phyloP scores from a whole-genome alignment of 1,139 yeast species.

The Hyphopichia wangnamkhiaoensis region DNA sequence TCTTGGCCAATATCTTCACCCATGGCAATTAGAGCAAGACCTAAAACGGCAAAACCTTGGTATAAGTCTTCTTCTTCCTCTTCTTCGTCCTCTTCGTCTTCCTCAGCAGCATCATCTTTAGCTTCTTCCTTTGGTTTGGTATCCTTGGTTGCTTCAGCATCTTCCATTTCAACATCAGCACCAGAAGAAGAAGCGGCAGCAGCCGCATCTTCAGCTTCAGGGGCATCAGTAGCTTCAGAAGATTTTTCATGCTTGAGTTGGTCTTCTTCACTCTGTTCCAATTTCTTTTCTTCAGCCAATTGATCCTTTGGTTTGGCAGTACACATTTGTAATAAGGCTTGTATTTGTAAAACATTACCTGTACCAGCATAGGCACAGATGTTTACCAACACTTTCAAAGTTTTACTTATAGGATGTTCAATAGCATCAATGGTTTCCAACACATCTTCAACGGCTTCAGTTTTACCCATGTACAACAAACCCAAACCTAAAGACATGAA shows the following conservation, averaged over 20 bases:
- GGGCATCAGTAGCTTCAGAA: constrained; percentile 17
- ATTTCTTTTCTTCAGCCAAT: constrained; percentile 34
- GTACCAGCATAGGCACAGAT: constrained; percentile 97
- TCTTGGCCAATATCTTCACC: constrained; percentile 98
- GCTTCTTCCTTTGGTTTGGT: constrained; percentile 2
- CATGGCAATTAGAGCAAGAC: constrained; percentile 92
- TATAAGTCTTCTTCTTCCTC: constrained; percentile 63
- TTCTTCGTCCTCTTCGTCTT: constrained; percentile 28
- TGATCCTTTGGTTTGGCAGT: constrained; percentile 56
- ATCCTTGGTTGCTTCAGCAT: constrained; percentile 11
- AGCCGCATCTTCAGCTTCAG: constrained; percentile 36
- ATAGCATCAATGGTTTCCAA: constrained; percentile 93
- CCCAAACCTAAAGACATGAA: constrained; percentile 94
- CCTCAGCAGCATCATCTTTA: constrained; percentile 20
- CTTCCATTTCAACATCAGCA: constrained; percentile 23
- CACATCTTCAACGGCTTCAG: constrained; percentile 93
- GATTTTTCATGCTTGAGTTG: constrained; percentile 19
- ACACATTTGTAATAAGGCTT: constrained; percentile 84
- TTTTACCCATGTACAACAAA: constrained; percentile 87
- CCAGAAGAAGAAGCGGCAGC: constrained; percentile 25
- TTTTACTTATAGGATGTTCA: constrained; percentile 90
- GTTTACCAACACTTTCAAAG: constrained; percentile 85
- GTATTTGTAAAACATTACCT: constrained; percentile 95
- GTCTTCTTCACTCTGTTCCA: constrained; percentile 41
- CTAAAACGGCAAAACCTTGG: constrained; percentile 91